These are phyloP conservation scores for Trypanosoma theileri DNA, from an alignment of 208 protist genomes.

Conservation along the genomic window DNA sequence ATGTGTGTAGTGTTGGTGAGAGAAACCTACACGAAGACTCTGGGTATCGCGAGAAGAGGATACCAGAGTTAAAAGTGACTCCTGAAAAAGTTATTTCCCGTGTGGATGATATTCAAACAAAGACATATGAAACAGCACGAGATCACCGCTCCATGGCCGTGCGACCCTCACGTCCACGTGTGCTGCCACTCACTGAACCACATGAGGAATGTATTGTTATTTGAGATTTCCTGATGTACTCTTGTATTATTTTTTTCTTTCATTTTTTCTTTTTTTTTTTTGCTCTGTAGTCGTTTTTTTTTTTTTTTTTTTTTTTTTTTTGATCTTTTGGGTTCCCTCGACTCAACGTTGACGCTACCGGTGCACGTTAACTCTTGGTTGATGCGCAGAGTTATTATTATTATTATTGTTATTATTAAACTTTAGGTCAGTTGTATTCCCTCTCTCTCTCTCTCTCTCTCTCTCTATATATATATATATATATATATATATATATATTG, in stretches of 20 bases:
- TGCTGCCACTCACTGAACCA: slow-evolving; percentile 4
- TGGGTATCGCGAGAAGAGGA: neutral
- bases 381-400: neutral
- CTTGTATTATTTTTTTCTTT: neutral
- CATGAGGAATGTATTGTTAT: slow-evolving; percentile 16
- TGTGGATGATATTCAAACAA: neutral
- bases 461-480: too few relatives aligned
- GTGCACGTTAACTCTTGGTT: neutral
- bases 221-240: neutral
- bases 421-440: too few relatives aligned
- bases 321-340: too few relatives aligned
- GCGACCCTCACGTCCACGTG: slow-evolving; percentile 15
- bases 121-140: neutral
- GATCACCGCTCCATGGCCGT: neutral
- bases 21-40: neutral
- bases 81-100: neutral
- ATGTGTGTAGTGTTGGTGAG: neutral
- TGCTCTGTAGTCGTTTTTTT: neutral
- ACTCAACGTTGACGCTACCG: neutral
- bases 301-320: neutral
- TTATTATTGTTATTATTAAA: too few relatives aligned
- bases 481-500: too few relatives aligned
- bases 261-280: too few relatives aligned
- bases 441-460: too few relatives aligned
- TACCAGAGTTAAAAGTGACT: neutral